Evolutionary conservation across 106 monocot species (phyloP).

Genomic region (Narthecium ossifragum): DNA sequence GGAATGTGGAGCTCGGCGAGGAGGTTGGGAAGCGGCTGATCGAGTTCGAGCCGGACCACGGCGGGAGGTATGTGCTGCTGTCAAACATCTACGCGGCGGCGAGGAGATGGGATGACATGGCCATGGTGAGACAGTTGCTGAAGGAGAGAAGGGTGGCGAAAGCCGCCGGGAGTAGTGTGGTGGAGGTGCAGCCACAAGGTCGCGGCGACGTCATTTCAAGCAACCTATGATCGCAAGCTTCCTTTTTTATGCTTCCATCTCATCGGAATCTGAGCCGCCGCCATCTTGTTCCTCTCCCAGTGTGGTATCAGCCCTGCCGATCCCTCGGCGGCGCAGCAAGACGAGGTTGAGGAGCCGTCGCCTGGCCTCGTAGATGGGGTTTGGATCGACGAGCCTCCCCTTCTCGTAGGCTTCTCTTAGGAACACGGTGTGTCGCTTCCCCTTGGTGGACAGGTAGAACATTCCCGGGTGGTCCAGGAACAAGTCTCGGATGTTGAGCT

Average conservation of each 20-base stretch:
- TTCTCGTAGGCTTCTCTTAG: slow-evolving; percentile 69
- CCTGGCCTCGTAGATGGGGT: slow-evolving; percentile 69
- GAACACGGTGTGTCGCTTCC: slow-evolving; percentile 80
- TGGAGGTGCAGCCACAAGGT: slow-evolving; percentile 4
- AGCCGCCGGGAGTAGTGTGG: slow-evolving; percentile 40
- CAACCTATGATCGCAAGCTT: no score
- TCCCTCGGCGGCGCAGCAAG: slow-evolving; percentile 44
- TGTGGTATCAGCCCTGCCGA: no score
- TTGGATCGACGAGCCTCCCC: slow-evolving; percentile 62
- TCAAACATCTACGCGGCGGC: slow-evolving; percentile 61
- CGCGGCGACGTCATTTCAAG: no score
- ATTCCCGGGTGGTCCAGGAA: slow-evolving; percentile 94
- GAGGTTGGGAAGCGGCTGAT: slow-evolving; percentile 36
- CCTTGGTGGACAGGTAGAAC: slow-evolving; percentile 85
- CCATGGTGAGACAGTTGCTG: slow-evolving; percentile 33
- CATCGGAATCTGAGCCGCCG: no score
- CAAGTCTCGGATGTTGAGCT: slow-evolving; percentile 77
- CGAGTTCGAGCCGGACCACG: slow-evolving; percentile 46
- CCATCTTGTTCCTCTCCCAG: no score
- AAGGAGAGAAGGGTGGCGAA: slow-evolving; percentile 42
- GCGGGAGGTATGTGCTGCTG: slow-evolving; percentile 49
- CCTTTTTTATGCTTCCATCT: no score
- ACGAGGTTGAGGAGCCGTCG: slow-evolving; percentile 59
- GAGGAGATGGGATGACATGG: slow-evolving; percentile 54
- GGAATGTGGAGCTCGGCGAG: slow-evolving; percentile 41